Percentiles rank a stretch among this genome's conserved stretches.
Conservation (phyloP, 2,329 filamentous ascomycete genomes). For the Colletotrichum chrysophilum region DNA sequence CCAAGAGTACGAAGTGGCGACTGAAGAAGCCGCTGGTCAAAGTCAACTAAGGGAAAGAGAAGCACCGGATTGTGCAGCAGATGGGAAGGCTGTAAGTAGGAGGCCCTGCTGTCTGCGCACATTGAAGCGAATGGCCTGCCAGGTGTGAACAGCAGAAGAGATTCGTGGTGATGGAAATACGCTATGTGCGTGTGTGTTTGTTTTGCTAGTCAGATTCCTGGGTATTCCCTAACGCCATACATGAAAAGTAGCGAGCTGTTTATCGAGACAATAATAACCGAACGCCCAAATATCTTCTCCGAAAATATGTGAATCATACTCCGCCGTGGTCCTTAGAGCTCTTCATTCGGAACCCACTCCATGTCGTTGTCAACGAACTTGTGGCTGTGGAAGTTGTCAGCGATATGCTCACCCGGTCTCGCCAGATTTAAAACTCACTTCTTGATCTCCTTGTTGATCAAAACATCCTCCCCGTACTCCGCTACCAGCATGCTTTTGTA, state of each 20-base stretch:
- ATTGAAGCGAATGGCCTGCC: not conserved
- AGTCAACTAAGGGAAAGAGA: not conserved
- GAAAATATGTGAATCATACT: not conserved
- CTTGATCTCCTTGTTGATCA: slow-evolving; percentile 57
- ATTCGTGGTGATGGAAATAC: not conserved
- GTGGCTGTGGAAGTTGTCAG: slow-evolving; percentile 36
- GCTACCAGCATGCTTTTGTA: slow-evolving; percentile 63
- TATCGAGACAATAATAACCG: not conserved
- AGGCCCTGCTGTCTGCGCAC: not conserved
- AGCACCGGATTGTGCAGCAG: not conserved
- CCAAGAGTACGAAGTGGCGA: not conserved
- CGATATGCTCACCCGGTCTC: not conserved
- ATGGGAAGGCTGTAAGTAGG: not conserved
- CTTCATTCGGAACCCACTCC: slow-evolving; percentile 31
- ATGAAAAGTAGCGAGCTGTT: not conserved
- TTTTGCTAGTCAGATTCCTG: not conserved
- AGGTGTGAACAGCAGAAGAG: not conserved
- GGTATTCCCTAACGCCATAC: slow-evolving; percentile 18
- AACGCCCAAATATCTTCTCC: not conserved
- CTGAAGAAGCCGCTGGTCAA: not conserved
- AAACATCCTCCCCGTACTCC: slow-evolving; percentile 60
- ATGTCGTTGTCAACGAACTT: slow-evolving; percentile 43
- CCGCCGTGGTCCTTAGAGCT: not conserved
- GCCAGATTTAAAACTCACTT: slow-evolving; percentile 44
- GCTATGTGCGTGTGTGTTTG: not conserved